Percentiles rank a stretch among this genome's conserved stretches.
phyloP scores from a whole-genome alignment of 345 rosid species.

The Euphorbia lathyris region DNA sequence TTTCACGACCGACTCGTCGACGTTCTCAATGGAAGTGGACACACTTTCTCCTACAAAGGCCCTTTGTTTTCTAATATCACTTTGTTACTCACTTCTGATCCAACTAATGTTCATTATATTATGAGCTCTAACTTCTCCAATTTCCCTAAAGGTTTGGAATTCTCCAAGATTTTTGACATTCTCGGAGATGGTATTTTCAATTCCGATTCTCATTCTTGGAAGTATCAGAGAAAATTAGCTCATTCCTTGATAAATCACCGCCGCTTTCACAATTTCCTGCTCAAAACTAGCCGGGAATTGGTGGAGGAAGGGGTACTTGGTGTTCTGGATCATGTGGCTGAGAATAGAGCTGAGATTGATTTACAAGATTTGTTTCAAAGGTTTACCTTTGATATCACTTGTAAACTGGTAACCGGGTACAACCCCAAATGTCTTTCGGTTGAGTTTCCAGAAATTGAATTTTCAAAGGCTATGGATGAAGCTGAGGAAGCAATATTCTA shows the following conservation, averaged over 20 bases:
- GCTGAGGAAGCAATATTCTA: conserved; percentile 16
- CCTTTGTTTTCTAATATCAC: conserved; percentile 9
- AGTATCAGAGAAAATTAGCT: conserved; percentile 8
- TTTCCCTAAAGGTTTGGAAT: conserved; percentile 13
- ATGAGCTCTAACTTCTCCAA: conserved; percentile 26
- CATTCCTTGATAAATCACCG: conserved; percentile 10
- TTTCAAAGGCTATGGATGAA: conserved; percentile 17
- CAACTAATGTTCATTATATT: conserved; percentile 12
- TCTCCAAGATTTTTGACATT: conserved; percentile 18
- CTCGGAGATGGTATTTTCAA: conserved; percentile 26
- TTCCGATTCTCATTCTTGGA: conserved; percentile 22
- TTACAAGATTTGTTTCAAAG: conserved; percentile 23
- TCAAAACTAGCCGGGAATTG: conserved; percentile 3
- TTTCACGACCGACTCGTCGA: conserved; percentile 5
- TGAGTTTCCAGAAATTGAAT: conserved; percentile 3
- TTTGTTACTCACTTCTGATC: conserved; percentile 13
- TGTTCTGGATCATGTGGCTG: conserved; percentile 10
- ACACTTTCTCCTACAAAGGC: conserved; percentile 9
- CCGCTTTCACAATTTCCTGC: neutral
- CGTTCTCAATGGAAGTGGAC: neutral
- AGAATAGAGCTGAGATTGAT: neutral
- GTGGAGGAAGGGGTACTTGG: conserved; percentile 14
- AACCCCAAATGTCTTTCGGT: conserved; percentile 18
- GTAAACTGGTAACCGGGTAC: neutral
- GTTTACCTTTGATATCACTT: conserved; percentile 21